Base-by-base conservation (phyloP, 208 protist species). In the Leishmania arabica region DNA sequence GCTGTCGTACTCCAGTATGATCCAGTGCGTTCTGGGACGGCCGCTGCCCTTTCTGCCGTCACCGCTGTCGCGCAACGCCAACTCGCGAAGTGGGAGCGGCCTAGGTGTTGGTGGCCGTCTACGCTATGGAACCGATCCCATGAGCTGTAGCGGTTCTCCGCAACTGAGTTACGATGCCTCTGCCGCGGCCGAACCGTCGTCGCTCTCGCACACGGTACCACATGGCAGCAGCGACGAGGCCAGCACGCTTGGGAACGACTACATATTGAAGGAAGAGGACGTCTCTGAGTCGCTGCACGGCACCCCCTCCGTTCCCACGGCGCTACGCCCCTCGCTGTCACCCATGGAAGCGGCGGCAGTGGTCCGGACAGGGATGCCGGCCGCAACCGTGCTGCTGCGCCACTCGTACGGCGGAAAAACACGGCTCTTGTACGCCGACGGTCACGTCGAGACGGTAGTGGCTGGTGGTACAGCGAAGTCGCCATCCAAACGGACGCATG, bases 361-460 rank as follows among this genome's bases (percentile, higher is more conserved):
- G 3, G 24, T 0, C 34, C 73, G 24, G n/a, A 45, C 4, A 40
- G 34, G 21, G 15, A 47, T 56, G 24, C 40, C 74, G 1, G 3
- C 86, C 74, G 75, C 80, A 15, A 19, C 42, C 0, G 79, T 92
- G 34, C 72, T 93, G 62, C 71, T 91, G 49, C 76, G 80, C 4
- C 84, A 87, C 65, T 88, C 90, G 7, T 82, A 80, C 45, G 77
- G 84, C 2, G 86, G 81, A n/a, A 88, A 78, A 17, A 93, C 87
- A 9, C 87, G 85, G 60, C 49, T 91, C 5, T 47, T 93, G 15
- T 89, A 84, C 72, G 84, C 88, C 31, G 87, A 93, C 49, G 90
- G 90, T 11, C 78, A 76, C 73, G 78, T 83, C 15, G 83, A 83
- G 13, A 86, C 82, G 49, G n/a, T 80, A 4, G 60, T 60, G 3